Base-by-base conservation (phyloP, 352 stramenopile species). In the Albugo candida region DNA sequence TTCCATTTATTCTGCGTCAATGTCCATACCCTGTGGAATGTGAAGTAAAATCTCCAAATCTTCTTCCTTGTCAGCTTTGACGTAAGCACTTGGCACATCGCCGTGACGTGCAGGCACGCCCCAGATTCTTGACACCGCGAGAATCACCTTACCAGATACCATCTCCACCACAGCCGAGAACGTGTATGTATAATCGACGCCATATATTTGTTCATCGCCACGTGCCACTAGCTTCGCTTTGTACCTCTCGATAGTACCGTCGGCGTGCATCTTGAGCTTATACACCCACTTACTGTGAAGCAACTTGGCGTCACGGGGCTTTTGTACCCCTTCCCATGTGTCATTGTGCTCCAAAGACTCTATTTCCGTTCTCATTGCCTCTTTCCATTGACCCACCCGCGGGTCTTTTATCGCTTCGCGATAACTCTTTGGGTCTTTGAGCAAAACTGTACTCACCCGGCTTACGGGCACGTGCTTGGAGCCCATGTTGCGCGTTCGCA, bases 41-140 rank as follows among this genome's bases (percentile, higher is more conserved):
- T 14, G 5, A 42, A 54, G 50, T 34, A 35, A 54, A 17, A 54
- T 54, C 45, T n/a, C 13, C 49, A 41, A n/a, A n/a, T n/a, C n/a
- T n/a, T n/a, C n/a, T n/a, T n/a, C n/a, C n/a, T n/a, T n/a, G n/a
- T n/a, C n/a, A n/a, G 36, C n/a, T n/a, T 41, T 54, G 14, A 41
- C 36, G n/a, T 41, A 41, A 14, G 36, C 36, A n/a, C n/a, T 41
- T 14, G 36, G 36, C 14, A n/a, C n/a, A n/a, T 41, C 36, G 14
- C 14, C 36, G n/a, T 41, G 36, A 41, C n/a, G 36, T n/a, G 36
- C 36, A 14, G 36, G 36, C 14, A 41, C 36, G 14, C n/a, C n/a
- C 36, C 36, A 41, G 14, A 14, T 41, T 14, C 14, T 14, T 41
- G 36, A 14, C 36, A 41, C n/a, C 14, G n/a, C 36, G 14, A 41